Conservation (phyloP, 805 yeast genomes). For the Suhomyces canberraensis region DNA sequence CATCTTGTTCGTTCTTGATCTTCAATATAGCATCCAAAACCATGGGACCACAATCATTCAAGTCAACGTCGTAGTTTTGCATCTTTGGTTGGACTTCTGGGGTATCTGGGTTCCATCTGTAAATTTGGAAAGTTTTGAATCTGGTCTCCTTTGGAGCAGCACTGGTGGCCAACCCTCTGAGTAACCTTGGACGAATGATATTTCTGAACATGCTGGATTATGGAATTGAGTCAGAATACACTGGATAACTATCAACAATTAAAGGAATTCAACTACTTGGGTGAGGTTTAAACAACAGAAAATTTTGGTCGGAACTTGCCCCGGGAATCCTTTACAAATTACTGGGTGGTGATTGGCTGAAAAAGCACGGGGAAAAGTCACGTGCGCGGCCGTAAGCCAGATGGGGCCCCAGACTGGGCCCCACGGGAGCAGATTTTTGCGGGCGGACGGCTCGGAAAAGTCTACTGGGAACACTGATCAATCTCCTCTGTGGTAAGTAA, state of each 20-base stretch:
- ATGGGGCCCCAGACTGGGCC: too few relatives aligned
- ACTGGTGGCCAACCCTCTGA: constrained; percentile 47
- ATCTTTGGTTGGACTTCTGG: constrained; percentile 89
- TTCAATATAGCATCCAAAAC: constrained; percentile 90
- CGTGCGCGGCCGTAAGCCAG: too few relatives aligned
- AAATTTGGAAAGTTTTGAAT: constrained; percentile 82
- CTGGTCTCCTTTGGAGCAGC: constrained; percentile 47
- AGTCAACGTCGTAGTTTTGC: constrained; percentile 79
- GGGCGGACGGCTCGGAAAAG: too few relatives aligned
- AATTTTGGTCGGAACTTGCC: constrained; percentile 8
- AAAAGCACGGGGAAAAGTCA: constrained; percentile 2
- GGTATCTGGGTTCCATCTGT: constrained; percentile 97
- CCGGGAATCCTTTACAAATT: constrained; percentile 10
- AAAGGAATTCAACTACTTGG: background rate
- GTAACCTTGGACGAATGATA: constrained; percentile 15
- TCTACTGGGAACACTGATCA: too few relatives aligned
- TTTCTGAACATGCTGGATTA: constrained; percentile 17
- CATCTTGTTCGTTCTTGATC: constrained; percentile 94
- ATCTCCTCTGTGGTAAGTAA: too few relatives aligned
- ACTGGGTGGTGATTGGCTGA: constrained; percentile 7
- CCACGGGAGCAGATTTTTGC: too few relatives aligned
- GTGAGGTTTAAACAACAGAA: constrained; percentile 2
- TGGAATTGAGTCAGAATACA: background rate
- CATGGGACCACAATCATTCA: constrained; percentile 96
- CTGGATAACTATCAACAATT: background rate